Conservation (phyloP, 2,329 filamentous ascomycete species). For the Rachicladosporium sp. region DNA sequence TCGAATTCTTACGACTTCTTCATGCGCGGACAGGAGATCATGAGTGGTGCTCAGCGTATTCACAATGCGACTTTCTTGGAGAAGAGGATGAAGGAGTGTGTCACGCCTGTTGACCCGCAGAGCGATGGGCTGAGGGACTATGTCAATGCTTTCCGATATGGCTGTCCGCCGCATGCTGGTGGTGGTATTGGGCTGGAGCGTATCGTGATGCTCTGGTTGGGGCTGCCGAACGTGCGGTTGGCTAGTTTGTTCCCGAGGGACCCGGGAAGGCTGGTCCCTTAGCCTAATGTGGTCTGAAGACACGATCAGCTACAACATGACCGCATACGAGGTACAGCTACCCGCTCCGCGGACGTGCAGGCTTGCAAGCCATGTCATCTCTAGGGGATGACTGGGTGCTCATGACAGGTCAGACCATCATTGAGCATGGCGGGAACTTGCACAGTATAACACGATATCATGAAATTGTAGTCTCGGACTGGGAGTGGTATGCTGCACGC, state of each 20-base stretch:
- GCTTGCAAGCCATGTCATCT: too few relatives aligned
- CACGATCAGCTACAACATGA: too few relatives aligned
- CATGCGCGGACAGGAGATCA: conserved; percentile 59
- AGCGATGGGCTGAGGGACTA: conserved; percentile 51
- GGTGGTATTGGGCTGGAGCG: conserved; percentile 54
- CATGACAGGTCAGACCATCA: too few relatives aligned
- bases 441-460: too few relatives aligned
- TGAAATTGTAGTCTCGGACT: too few relatives aligned
- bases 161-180: conserved; percentile 52
- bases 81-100: conserved; percentile 46
- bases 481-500: too few relatives aligned
- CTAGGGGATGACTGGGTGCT: too few relatives aligned
- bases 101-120: conserved; percentile 43
- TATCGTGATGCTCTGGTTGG: conserved; percentile 55
- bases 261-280: conserved; percentile 43
- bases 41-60: conserved; percentile 55
- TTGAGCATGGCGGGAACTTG: too few relatives aligned
- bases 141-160: conserved; percentile 51
- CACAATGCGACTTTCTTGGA: conserved; percentile 48
- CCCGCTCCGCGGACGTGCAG: too few relatives aligned
- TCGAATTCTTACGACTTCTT: conserved; percentile 58
- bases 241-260: conserved; percentile 53
- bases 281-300: too few relatives aligned
- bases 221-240: conserved; percentile 50
- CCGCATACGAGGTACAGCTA: too few relatives aligned